A percentile compares a stretch with the other conserved stretches of the same genome.
phyloP scores from a whole-genome alignment of 2,329 filamentous ascomycete species.

The Paecilomyces dactylethromorphus region DNA sequence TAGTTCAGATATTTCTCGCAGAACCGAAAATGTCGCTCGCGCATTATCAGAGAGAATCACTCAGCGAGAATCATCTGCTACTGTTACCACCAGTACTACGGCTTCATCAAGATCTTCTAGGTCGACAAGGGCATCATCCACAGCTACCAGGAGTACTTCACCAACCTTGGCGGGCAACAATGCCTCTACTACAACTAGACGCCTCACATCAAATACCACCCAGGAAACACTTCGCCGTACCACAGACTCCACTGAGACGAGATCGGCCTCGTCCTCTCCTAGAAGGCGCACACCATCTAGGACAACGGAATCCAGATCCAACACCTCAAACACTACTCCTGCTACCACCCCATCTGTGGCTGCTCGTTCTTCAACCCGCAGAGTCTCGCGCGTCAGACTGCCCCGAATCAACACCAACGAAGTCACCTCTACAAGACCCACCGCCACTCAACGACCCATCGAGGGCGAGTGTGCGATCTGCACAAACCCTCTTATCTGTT shows the following conservation, averaged over 20 bases:
- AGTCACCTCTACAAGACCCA: not conserved
- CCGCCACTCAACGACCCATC: conserved; percentile 1
- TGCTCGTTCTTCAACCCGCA: not conserved
- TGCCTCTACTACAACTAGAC: not conserved
- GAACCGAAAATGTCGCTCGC: not conserved
- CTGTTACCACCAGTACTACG: not conserved
- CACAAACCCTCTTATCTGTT: not conserved
- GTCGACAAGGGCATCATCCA: too few relatives aligned
- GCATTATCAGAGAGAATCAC: not conserved
- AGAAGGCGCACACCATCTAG: not conserved
- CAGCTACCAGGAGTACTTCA: not conserved
- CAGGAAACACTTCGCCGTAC: not conserved
- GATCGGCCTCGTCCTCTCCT: not conserved
- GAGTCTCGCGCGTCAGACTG: not conserved
- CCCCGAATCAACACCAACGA: not conserved
- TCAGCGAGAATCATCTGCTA: not conserved
- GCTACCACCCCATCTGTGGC: too few relatives aligned
- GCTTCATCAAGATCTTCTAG: not conserved
- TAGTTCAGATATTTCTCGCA: not conserved
- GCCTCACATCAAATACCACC: not conserved
- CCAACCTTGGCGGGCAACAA: not conserved
- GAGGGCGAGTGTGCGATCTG: conserved; percentile 8
- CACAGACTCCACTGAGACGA: not conserved
- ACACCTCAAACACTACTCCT: not conserved
- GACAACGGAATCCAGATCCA: not conserved